Evolutionary conservation across 2,329 filamentous ascomycete species (phyloP), one percentile per base, ranked within the genome.

Genomic region (Aspergillus glaucus): DNA sequence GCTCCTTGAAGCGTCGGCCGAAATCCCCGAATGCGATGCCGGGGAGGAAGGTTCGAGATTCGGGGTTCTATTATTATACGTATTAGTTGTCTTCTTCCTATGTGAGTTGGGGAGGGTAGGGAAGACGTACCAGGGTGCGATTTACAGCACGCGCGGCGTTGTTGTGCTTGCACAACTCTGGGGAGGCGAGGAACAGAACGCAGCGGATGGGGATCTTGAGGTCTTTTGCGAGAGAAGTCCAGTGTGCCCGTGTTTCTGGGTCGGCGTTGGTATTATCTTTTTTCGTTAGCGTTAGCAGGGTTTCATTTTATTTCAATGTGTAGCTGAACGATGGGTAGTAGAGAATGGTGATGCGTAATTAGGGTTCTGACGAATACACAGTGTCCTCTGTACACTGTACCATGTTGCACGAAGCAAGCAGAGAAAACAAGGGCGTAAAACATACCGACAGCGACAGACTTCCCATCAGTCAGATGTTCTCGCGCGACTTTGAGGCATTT

Each of bases 201-300:
- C 92, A 95, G 43, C 92, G 86, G 58, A 95, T 86, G 2, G 87
- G 85, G 2, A 94, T 76, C 3, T 80, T 74, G 60, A 82, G 72
- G 59, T 85, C 85, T 55, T 77, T 79, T 15, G 90, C 90, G 26
- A 97, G 70, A 22, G 80, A 74, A 28, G 88, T 70, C 92, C 92
- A 97, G 51, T 87, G 72, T n/a, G 79, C 78, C 55, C 93, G 80
- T 21, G 85, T 88, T 46, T 88, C 85, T 9, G 76, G 66, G 69
- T 95, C 87, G 26, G 91, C 82, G 65, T 98, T 98, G n/a, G 93
- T 97, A 67, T 95, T 97, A 69, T 98, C 93, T 93, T 48, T 48
- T 43, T 39, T 46, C 9, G 26, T 32, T 21, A 22, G 8, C 4
- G n/a, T 44, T 44, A 30, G 8, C 19, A 21, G 17, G n/a, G 3